These are phyloP conservation scores for Coemansia sp. DNA, from an alignment of 192 early-diverging fungal genomes.

Conservation along the genomic window DNA sequence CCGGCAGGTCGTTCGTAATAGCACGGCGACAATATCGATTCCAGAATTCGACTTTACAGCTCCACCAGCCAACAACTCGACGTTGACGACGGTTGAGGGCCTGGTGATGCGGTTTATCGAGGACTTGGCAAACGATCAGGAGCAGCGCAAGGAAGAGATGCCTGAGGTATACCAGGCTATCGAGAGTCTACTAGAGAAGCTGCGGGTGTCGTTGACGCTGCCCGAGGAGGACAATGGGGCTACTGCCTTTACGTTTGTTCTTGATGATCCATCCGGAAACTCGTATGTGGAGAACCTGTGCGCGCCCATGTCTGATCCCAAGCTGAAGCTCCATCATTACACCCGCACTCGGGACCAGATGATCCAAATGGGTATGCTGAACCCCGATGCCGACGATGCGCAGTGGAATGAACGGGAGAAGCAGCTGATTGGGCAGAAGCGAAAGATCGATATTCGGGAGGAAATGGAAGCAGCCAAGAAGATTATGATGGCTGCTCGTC, in stretches of 20 bases:
- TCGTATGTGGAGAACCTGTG: constrained; percentile 85
- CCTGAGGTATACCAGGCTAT: constrained; percentile 73
- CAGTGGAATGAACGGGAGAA: constrained; percentile 24
- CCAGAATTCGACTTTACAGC: constrained; percentile 87
- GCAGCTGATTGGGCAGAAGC: constrained; percentile 13
- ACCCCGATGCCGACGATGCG: constrained; percentile 57
- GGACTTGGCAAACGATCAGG: constrained; percentile 75
- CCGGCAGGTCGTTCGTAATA: constrained; percentile 89
- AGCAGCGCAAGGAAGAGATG: constrained; percentile 67
- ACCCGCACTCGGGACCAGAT: constrained; percentile 76
- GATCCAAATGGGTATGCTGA: constrained; percentile 67
- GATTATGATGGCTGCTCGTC: constrained; percentile 39
- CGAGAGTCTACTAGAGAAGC: constrained; percentile 61
- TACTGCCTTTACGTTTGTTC: constrained; percentile 66
- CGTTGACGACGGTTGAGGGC: constrained; percentile 91
- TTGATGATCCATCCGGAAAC: constrained; percentile 94
- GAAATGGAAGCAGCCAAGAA: constrained; percentile 44
- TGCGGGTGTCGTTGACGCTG: constrained; percentile 57
- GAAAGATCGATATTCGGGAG: constrained; percentile 27
- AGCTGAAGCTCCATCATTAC: constrained; percentile 66
- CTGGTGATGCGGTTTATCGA: constrained; percentile 73
- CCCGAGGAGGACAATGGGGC: constrained; percentile 43
- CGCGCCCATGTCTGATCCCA: constrained; percentile 71
- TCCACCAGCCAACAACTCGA: constrained; percentile 74
- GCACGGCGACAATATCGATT: constrained; percentile 72